phyloP scores from a whole-genome alignment of 2,329 filamentous ascomycete species.

The Ploettnerulaceae sp. region DNA sequence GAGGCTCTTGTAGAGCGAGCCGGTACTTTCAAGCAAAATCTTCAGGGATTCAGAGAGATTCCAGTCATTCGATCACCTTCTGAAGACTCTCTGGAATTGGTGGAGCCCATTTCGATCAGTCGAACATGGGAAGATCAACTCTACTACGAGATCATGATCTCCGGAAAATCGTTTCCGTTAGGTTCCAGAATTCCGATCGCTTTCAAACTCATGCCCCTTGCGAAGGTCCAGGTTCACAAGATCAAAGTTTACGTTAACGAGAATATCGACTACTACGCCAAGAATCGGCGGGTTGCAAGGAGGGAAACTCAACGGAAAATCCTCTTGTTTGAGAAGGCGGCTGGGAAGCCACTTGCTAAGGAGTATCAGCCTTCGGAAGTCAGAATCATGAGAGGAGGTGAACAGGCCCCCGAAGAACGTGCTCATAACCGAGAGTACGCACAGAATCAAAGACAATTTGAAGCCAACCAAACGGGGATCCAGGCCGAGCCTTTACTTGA shows the following conservation, averaged over 20 bases:
- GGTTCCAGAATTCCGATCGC: constrained; percentile 69
- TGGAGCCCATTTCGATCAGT: constrained; percentile 71
- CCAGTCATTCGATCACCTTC: constrained; percentile 63
- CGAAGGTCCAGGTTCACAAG: constrained; percentile 69
- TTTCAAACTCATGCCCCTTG: constrained; percentile 69
- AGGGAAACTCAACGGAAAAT: constrained; percentile 64
- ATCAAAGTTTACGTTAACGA: constrained; percentile 72
- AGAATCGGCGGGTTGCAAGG: constrained; percentile 62
- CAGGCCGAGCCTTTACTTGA: constrained; percentile 30
- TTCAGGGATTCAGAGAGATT: constrained; percentile 63
- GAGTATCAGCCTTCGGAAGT: constrained; percentile 63
- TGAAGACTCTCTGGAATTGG: constrained; percentile 65
- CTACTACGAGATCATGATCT: constrained; percentile 74
- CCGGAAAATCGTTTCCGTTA: constrained; percentile 69
- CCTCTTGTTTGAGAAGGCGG: constrained; percentile 65
- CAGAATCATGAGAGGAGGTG: constrained; percentile 61
- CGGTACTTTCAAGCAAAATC: constrained; percentile 65
- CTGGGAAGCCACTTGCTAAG: constrained; percentile 57
- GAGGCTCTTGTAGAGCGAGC: constrained; percentile 65
- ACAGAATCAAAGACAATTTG: constrained; percentile 41
- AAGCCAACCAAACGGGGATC: constrained; percentile 51
- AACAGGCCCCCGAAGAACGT: constrained; percentile 49
- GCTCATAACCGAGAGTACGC: constrained; percentile 21
- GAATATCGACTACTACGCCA: constrained; percentile 66
- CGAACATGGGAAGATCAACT: constrained; percentile 72